These are phyloP conservation scores for Amanita pallidorosea DNA, from an alignment of 768 basidiomycete species.

Conservation along the genomic window DNA sequence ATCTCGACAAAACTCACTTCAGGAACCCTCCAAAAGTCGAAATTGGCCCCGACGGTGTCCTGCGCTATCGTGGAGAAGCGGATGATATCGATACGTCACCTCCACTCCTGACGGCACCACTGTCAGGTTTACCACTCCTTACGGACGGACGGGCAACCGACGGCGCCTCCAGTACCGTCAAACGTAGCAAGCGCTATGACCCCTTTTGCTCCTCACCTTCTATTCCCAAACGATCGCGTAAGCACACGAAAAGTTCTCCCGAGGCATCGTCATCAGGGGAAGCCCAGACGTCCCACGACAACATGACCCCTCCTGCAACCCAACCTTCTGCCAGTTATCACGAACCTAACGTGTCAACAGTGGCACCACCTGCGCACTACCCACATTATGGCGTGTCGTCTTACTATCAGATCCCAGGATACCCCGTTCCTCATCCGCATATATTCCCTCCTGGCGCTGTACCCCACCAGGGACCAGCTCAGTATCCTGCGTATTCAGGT, in stretches of 20 bases:
- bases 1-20: conserved; percentile 86
- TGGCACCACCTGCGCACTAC: conserved; percentile 13
- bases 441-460: neutral
- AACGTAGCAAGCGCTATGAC: conserved; percentile 30
- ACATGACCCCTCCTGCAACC: conserved; percentile 5
- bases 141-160: conserved; percentile 34
- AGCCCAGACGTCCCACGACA: conserved; percentile 1
- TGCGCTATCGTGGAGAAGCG: conserved; percentile 75
- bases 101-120: conserved; percentile 25
- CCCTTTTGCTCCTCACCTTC: conserved; percentile 24
- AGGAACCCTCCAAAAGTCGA: conserved; percentile 86
- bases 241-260: conserved; percentile 15
- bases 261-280: conserved; percentile 6
- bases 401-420: conserved; percentile 5
- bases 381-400: conserved; percentile 17
- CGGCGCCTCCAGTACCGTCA: conserved; percentile 15
- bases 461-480: neutral
- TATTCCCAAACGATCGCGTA: conserved; percentile 25
- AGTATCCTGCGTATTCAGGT: neutral
- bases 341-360: conserved; percentile 15
- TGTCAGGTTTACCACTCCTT: conserved; percentile 38
- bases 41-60: conserved; percentile 71
- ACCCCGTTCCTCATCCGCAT: conserved; percentile 5
- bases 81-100: conserved; percentile 52
- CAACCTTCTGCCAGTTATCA: conserved; percentile 15